These are phyloP conservation scores for Phytomonas serpens DNA, from an alignment of 208 protist species.

Conservation along the genomic window DNA sequence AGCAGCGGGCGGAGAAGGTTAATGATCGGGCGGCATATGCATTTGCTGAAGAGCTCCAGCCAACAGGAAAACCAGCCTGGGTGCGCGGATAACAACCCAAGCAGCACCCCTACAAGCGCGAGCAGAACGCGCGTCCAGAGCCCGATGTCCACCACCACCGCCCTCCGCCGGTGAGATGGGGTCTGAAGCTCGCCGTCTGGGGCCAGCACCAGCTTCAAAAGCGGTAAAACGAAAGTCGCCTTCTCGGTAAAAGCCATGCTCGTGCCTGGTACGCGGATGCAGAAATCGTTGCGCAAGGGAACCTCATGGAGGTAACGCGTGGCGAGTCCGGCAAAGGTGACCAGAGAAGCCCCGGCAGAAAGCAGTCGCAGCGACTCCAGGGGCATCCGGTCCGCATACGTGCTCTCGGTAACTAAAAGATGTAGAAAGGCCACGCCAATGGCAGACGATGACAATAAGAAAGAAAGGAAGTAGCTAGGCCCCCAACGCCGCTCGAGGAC, in stretches of 20 bases:
- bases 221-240: conserved; percentile 23
- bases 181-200: conserved; percentile 25
- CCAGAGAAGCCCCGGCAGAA: conserved; percentile 35
- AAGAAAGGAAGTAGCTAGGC: conserved; percentile 38
- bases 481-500: conserved; percentile 64
- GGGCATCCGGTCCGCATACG: conserved; percentile 18
- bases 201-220: conserved; percentile 37
- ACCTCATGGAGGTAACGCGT: conserved; percentile 36
- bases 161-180: conserved; percentile 26
- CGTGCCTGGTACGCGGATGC: conserved; percentile 22
- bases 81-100: conserved; percentile 26
- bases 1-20: conserved; percentile 27
- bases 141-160: conserved; percentile 41
- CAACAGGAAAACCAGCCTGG: conserved; percentile 20
- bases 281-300: conserved; percentile 21
- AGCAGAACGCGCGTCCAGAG: conserved; percentile 36
- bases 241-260: conserved; percentile 28
- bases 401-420: conserved; percentile 33
- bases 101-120: conserved; percentile 36
- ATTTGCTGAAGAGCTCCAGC: conserved; percentile 20
- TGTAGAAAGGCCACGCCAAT: conserved; percentile 31
- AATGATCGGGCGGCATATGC: conserved; percentile 34
- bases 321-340: conserved; percentile 34
- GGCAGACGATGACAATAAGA: conserved; percentile 30
- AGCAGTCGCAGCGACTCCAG: conserved; percentile 43